A percentile compares a stretch with the other conserved stretches of the same genome.
Evolutionary conservation across 208 protist genomes (phyloP).

Genomic region (Acanthamoeba castellanii): DNA sequence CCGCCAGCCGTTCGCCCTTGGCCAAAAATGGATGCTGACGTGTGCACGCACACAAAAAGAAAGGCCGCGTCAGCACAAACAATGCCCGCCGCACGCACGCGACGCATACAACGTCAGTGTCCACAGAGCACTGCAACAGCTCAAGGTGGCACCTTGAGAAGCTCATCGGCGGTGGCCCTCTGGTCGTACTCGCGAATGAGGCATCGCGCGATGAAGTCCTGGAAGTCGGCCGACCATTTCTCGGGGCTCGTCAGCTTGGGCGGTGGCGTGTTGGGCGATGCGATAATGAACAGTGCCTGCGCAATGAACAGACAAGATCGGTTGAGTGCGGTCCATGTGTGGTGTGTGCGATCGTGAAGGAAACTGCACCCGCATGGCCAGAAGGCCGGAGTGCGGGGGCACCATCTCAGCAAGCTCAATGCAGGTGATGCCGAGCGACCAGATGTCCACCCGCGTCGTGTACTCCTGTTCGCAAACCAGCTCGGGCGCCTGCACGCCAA

Average conservation of each 20-base stretch:
- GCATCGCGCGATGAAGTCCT: conserved; percentile 65
- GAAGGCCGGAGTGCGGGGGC: conserved; percentile 46
- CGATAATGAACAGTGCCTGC: conserved; percentile 70
- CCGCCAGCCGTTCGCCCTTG: neutral
- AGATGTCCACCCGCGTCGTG: conserved; percentile 61
- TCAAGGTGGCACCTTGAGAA: conserved; percentile 28
- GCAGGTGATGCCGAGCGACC: conserved; percentile 70
- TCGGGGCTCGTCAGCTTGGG: conserved; percentile 14
- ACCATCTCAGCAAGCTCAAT: conserved; percentile 67
- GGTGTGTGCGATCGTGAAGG: neutral
- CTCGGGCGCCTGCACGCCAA: conserved; percentile 44
- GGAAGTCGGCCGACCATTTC: conserved; percentile 55
- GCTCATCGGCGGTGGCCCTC: conserved; percentile 45
- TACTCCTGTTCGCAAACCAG: conserved; percentile 72
- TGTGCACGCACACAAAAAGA: neutral
- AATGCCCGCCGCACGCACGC: neutral
- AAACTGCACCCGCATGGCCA: conserved; percentile 23
- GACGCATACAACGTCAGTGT: neutral
- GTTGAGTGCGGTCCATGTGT: neutral
- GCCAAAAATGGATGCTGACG: conserved; percentile 25
- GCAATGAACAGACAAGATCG: neutral
- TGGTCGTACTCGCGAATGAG: conserved; percentile 51
- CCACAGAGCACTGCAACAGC: neutral
- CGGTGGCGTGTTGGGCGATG: conserved; percentile 44
- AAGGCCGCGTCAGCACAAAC: too few species aligned